Conservation (phyloP, 78 protist genomes). For the Thecamonas trahens region DNA sequence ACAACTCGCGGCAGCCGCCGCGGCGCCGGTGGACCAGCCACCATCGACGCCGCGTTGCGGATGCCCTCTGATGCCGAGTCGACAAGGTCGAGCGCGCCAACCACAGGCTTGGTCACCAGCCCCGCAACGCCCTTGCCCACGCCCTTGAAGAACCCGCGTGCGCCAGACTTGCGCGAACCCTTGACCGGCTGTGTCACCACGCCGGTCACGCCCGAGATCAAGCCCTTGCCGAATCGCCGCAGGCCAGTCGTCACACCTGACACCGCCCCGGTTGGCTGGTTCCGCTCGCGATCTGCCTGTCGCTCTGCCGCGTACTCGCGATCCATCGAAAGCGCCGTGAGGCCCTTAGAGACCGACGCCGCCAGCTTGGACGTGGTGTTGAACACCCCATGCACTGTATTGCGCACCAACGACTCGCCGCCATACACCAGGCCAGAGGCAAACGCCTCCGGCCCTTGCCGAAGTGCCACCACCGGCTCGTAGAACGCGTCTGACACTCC, state of each 20-base stretch:
- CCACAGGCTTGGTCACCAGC: constrained; percentile 33
- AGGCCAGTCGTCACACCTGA: not conserved
- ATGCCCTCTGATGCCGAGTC: not conserved
- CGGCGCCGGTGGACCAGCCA: not conserved
- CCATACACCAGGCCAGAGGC: not conserved
- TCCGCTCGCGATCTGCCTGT: not conserved
- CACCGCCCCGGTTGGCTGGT: not conserved
- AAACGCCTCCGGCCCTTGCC: not conserved
- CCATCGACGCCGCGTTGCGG: not conserved
- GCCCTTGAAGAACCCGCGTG: constrained; percentile 32
- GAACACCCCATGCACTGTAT: not conserved
- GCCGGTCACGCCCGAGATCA: constrained; percentile 31
- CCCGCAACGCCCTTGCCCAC: constrained; percentile 39
- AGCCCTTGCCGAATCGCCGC: not conserved
- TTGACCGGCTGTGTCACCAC: constrained; percentile 22
- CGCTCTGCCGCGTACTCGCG: constrained; percentile 2
- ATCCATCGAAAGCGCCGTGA: constrained; percentile 15
- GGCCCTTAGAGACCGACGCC: constrained; percentile 6
- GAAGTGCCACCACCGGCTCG: constrained; percentile 18
- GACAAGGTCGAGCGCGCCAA: constrained; percentile 17
- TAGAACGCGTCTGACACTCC: constrained; percentile 30
- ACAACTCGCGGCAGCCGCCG: not conserved
- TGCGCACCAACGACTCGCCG: not conserved
- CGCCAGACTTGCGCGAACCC: constrained; percentile 27
- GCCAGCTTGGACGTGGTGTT: not conserved